A percentile compares a stretch with the other conserved stretches of the same genome.
phyloP scores from a whole-genome alignment of 129 eudicot species.

The Escallonia rubra region DNA sequence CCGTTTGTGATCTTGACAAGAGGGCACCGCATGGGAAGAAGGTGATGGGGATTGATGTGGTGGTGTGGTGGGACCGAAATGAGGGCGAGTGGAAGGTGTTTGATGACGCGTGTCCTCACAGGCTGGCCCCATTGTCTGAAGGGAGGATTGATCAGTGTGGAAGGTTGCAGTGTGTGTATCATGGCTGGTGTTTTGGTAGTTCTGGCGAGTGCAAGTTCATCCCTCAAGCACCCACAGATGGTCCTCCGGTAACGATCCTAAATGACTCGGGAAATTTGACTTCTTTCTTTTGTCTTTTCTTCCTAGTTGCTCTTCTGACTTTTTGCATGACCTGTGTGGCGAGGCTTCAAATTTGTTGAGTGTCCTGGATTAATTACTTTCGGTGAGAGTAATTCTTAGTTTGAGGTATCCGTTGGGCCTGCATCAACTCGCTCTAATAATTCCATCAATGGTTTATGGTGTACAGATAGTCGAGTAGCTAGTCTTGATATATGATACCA shows the following conservation, averaged over 20 bases:
- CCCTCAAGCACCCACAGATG: conserved; percentile 88
- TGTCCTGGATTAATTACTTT: too few species aligned
- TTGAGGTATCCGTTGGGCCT: too few species aligned
- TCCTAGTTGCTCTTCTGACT: too few species aligned
- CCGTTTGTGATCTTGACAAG: conserved; percentile 71
- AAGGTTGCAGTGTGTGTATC: conserved; percentile 88
- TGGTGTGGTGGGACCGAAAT: conserved; percentile 82
- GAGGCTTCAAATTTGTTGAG: too few species aligned
- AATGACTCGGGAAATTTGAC: too few species aligned
- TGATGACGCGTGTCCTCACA: conserved; percentile 76
- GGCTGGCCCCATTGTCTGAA: conserved; percentile 79
- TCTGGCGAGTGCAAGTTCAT: conserved; percentile 72
- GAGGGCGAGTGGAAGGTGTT: conserved; percentile 79
- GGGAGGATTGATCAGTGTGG: conserved; percentile 97
- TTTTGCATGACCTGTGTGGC: too few species aligned
- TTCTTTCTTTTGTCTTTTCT: too few species aligned
- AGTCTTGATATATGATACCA: too few species aligned
- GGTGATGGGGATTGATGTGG: conserved; percentile 74
- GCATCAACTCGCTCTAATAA: too few species aligned
- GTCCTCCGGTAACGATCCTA: conserved; percentile 56
- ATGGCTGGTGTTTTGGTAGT: conserved; percentile 92
- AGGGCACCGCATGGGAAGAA: conserved; percentile 70
- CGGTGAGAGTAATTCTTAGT: too few species aligned
- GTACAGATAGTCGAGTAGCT: too few species aligned
- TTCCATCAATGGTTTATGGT: too few species aligned